Conservation (phyloP, 345 rosid genomes). For the Theobroma cacao region DNA sequence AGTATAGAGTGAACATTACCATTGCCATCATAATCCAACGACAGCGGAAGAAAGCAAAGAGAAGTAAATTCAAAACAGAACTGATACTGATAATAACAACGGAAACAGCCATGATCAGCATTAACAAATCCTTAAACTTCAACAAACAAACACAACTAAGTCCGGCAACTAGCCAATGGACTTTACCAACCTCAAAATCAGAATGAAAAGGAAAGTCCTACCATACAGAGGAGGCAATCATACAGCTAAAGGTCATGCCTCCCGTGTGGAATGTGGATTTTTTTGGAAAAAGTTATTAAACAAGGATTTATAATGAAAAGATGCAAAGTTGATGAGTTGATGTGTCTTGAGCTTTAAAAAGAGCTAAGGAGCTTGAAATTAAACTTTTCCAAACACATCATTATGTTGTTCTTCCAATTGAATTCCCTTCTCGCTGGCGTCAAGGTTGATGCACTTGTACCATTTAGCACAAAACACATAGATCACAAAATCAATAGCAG, state of each 20-base stretch:
- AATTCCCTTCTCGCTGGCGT: conserved; percentile 21
- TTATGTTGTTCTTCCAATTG: conserved; percentile 15
- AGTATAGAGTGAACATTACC: background rate
- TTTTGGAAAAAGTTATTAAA: background rate
- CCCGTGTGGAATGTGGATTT: background rate
- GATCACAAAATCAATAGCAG: conserved; percentile 61
- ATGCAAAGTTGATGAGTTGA: background rate
- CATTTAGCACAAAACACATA: conserved; percentile 67
- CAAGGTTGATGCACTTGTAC: conserved; percentile 66
- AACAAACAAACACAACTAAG: conserved; percentile 3
- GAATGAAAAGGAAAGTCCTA: background rate
- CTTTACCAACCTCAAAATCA: background rate
- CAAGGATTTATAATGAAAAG: background rate
- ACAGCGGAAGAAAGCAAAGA: background rate
- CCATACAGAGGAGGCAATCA: conserved; percentile 21
- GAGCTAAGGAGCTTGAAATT: background rate
- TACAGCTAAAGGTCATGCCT: conserved; percentile 19
- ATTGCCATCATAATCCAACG: background rate
- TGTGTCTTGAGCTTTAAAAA: background rate
- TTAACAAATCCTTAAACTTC: conserved; percentile 1
- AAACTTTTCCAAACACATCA: conserved; percentile 13
- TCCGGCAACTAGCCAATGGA: background rate
- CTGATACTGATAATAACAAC: background rate
- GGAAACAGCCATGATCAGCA: background rate
- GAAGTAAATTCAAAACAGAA: background rate